Conservation (phyloP, 257 asterid species). For the Solanum acaule region DNA sequence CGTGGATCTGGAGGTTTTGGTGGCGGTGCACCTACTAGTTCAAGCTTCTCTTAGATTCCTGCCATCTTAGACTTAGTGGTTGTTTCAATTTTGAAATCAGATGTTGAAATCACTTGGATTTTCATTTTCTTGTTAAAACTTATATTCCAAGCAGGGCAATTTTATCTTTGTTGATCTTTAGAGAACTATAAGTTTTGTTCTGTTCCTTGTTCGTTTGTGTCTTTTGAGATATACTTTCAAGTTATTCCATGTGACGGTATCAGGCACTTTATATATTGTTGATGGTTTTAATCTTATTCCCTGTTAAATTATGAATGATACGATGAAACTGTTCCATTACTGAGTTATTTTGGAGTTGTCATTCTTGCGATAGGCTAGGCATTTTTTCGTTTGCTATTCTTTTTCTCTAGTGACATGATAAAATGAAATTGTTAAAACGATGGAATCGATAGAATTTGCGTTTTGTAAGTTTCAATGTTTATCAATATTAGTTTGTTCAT, state of each 20-base stretch:
- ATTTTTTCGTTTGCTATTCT: neutral
- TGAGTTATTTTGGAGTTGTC: neutral
- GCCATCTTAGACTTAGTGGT: neutral
- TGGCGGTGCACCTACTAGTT: constrained; percentile 32
- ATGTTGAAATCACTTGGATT: neutral
- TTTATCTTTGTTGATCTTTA: neutral
- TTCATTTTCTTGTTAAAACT: neutral
- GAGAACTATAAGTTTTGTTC: neutral
- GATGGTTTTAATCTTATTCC: too few species aligned
- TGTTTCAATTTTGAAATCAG: neutral
- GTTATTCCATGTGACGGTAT: neutral
- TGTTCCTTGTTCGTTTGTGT: neutral
- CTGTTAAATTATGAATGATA: neutral
- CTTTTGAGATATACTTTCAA: neutral
- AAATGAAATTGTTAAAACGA: too few species aligned
- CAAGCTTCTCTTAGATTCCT: constrained; percentile 17
- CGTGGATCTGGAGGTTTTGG: constrained; percentile 31
- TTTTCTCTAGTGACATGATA: neutral
- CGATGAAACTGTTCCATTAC: neutral
- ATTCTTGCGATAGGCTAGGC: neutral
- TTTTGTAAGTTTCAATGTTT: neutral
- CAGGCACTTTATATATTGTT: neutral
- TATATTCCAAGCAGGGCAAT: neutral
- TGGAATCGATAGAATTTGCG: neutral
- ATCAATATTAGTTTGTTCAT: neutral